Evolutionary conservation across 2,329 filamentous ascomycete species (phyloP), one percentile per base, ranked within the genome.

Genomic region (Alternaria tenuissima): DNA sequence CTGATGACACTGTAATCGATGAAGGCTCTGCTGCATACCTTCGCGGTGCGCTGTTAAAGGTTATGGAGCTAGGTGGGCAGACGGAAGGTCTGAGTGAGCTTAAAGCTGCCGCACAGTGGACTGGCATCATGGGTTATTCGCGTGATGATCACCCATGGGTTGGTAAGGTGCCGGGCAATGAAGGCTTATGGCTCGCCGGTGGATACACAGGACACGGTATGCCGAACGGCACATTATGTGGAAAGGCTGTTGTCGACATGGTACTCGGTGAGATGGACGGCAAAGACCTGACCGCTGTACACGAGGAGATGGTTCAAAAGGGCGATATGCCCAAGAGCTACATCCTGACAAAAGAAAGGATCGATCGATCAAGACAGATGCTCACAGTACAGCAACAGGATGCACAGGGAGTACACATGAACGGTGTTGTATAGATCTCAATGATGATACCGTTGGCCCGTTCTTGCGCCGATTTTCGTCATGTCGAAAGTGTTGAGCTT

Each of bases 161-260:
- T 2, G 91, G 91, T 0, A 77, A 80, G 9, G 85, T 93, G n/a
- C 88, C 88, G 0, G 78, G 85, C 5, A 81, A 77, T 18, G 74
- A 82, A 3, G 88, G 88, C 0, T 65, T 92, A 55, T 92, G 83
- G 81, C 64, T 92, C 12, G 85, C 84, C 62, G 89, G 84, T 3
- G 90, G 88, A 3, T 92, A 90, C 70, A 90, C 89, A 5, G 89
- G 82, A 0, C 91, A 94, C 75, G 91, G 91, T 0, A 93, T 93
- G 90, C 90, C 91, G 20, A 88, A 89, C 67, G 87, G 89, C 16
- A 88, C 88, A 63, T 79, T 92, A 41, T 88, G 86, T 67, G 91
- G 85, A 2, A 86, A 88, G 59, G 87, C 87, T 1, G 85, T 87
- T 12, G 89, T 87, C 9, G 79, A 85, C 47, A 85, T 90, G 81